These are phyloP conservation scores for Aspergillus texensis DNA, from an alignment of 2,329 filamentous ascomycete genomes.

Conservation along the genomic window DNA sequence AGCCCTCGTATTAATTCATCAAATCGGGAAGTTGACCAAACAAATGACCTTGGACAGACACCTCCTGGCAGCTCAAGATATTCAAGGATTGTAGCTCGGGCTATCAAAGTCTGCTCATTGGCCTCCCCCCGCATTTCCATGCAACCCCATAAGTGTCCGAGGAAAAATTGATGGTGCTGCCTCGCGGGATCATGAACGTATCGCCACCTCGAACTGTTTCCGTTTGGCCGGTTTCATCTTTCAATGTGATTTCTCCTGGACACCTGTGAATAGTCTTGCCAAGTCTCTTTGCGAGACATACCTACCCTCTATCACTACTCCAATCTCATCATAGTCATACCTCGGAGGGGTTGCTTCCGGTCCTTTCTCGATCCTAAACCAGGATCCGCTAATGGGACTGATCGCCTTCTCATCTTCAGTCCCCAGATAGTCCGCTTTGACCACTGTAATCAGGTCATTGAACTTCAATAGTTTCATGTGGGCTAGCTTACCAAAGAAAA, in stretches of 20 bases:
- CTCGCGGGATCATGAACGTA: constrained; percentile 15
- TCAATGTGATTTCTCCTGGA: constrained; percentile 8
- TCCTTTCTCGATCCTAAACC: constrained; percentile 22
- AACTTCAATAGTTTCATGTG: neutral
- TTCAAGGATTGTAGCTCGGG: too few relatives aligned
- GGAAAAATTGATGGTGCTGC: constrained; percentile 19
- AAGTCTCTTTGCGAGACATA: too few relatives aligned
- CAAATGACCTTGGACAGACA: too few relatives aligned
- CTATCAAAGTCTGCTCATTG: neutral
- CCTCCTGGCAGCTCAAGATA: too few relatives aligned
- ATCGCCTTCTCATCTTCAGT: neutral
- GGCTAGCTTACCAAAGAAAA: constrained; percentile 8
- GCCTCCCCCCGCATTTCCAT: constrained; percentile 13
- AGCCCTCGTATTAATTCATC: too few relatives aligned
- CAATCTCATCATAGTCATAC: constrained; percentile 22
- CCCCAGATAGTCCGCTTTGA: constrained; percentile 8
- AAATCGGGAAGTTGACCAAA: too few relatives aligned
- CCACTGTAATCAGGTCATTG: neutral
- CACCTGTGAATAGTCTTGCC: neutral
- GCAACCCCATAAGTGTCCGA: constrained; percentile 14
- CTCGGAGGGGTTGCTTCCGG: constrained; percentile 17
- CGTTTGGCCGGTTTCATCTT: constrained; percentile 13
- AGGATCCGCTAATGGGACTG: constrained; percentile 17
- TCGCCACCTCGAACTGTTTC: constrained; percentile 11
- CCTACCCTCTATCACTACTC: constrained; percentile 20